Percentiles rank a stretch among this genome's conserved stretches.
phyloP scores from a whole-genome alignment of 306 rosid species.

The Medicago arabica region DNA sequence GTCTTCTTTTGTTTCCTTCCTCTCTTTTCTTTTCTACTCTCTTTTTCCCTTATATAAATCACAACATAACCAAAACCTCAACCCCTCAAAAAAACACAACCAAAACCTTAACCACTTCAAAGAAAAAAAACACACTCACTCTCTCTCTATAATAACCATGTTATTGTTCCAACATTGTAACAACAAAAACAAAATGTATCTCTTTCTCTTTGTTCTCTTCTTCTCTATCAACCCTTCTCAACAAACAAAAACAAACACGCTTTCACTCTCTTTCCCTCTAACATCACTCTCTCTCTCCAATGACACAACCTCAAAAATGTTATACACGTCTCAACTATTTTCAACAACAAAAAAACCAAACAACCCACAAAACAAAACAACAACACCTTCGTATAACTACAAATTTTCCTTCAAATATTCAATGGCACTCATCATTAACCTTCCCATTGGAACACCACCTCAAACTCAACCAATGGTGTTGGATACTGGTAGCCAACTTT shows the following conservation, averaged over 20 bases:
- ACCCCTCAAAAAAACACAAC: slow-evolving; percentile 11
- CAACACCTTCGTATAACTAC: slow-evolving; percentile 50
- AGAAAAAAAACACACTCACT: too few relatives aligned
- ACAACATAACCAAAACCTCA: not conserved
- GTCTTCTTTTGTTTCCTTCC: slow-evolving; percentile 44
- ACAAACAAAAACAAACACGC: slow-evolving; percentile 10
- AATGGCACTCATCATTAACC: slow-evolving; percentile 66
- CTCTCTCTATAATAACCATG: not conserved
- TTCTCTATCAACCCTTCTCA: not conserved
- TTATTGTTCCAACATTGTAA: not conserved
- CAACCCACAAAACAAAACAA: slow-evolving; percentile 18
- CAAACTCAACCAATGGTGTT: slow-evolving; percentile 75
- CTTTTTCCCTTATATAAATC: slow-evolving; percentile 41
- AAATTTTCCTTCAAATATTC: slow-evolving; percentile 66
- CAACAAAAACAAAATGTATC: slow-evolving; percentile 28
- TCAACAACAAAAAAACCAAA: slow-evolving; percentile 27
- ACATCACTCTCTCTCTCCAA: slow-evolving; percentile 42
- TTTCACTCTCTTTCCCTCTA: slow-evolving; percentile 67
- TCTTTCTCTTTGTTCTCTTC: slow-evolving; percentile 25
- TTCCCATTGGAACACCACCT: slow-evolving; percentile 89
- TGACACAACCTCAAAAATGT: slow-evolving; percentile 40
- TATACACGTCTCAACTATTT: slow-evolving; percentile 42
- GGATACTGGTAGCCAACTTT: slow-evolving; percentile 92
- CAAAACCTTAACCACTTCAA: not conserved
- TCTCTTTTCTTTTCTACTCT: not conserved